These are phyloP conservation scores for Pichia inconspicua DNA, from an alignment of 1,139 yeast species.

Conservation along the genomic window DNA sequence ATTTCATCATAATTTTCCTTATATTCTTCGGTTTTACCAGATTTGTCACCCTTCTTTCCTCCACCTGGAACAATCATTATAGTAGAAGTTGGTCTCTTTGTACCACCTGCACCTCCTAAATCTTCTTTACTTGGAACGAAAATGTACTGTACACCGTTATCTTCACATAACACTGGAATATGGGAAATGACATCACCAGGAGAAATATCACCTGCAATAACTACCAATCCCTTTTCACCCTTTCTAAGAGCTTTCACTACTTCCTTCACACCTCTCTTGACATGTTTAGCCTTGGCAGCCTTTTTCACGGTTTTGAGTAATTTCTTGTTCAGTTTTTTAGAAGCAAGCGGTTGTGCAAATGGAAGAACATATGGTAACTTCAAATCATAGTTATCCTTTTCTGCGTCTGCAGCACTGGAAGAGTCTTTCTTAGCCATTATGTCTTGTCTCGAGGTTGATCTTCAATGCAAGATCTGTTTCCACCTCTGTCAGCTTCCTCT, in stretches of 20 bases:
- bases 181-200: conserved; percentile 97
- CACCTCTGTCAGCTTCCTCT: no score
- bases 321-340: conserved; percentile 93
- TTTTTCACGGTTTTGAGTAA: conserved; percentile 92
- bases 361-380: conserved; percentile 86
- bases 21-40: conserved; percentile 79
- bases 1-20: conserved; percentile 89
- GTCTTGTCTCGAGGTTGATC: neutral
- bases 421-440: conserved; percentile 46
- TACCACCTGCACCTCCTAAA: conserved; percentile 96
- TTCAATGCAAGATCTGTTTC: neutral
- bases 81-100: conserved; percentile 97
- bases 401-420: conserved; percentile 30
- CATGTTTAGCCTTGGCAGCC: conserved; percentile 96
- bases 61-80: conserved; percentile 98
- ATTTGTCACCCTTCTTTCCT: conserved; percentile 72
- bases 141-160: conserved; percentile 77
- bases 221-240: conserved; percentile 94
- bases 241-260: conserved; percentile 96
- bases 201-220: conserved; percentile 96
- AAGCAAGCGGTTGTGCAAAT: conserved; percentile 91
- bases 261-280: conserved; percentile 97
- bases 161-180: conserved; percentile 96
- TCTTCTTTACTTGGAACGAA: conserved; percentile 97
- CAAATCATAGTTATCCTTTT: conserved; percentile 74